Evolutionary conservation across 2,329 filamentous ascomycete species (phyloP), one percentile per base, ranked within the genome.

Genomic region (Laburnicola sp.): DNA sequence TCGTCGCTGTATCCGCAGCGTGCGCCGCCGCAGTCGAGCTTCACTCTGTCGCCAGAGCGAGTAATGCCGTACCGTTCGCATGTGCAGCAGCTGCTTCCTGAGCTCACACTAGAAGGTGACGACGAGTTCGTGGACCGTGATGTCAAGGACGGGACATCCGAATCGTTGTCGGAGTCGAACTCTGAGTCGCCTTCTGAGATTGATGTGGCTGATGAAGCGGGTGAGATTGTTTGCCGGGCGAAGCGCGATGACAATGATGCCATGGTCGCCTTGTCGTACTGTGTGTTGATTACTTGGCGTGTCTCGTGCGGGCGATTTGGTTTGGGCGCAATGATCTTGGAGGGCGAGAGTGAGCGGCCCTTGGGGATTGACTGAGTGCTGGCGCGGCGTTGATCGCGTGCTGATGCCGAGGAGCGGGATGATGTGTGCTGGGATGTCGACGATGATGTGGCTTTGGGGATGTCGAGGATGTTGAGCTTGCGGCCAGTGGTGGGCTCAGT

Each of bases 41-140:
- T 94, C 82, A 97, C 88, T 68, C 92, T 87, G 75, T 95, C 88
- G 70, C 92, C 91, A 74, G 87, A 86, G 77, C 91, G 89, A 59
- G 92, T 97, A 80, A 97, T 96, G 65, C 92, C 93, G 80, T 94
- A 97, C 78, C 92, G 89, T 76, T 97, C 91, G 78, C 93, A 97
- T 59, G 87, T 91, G 85, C 94, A 97, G 73, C 82, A 83, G 68
- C 75, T 73, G 51, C 66, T 74, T 45, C 74, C 72, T 53, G 77
- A 78, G 54, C 76, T 78, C 64, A 85, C 81, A 59, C 82, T 86
- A 76, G 85, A 86, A 68, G 88, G 88, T 45, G 88, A 91, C 45
- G 79, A 81, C 43, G 76, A 79, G 75, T 81, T 82, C 57, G 88
- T 88, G 56, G 86, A 89, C 80, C 89, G 91, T 36, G 65, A 69